phyloP scores from a whole-genome alignment of 2,329 filamentous ascomycete genomes.

The Byssothecium circinans region DNA sequence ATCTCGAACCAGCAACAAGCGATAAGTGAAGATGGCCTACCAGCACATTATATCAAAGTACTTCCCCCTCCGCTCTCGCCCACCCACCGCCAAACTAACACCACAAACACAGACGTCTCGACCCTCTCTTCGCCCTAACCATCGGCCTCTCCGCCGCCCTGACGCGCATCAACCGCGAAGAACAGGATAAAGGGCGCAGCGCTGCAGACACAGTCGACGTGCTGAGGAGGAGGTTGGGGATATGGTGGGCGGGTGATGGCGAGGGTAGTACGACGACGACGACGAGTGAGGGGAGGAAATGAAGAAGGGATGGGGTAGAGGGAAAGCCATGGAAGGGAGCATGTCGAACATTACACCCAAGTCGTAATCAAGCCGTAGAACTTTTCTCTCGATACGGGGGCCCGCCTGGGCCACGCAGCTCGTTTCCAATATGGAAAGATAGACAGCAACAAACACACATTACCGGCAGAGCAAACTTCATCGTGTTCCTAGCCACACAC shows the following conservation, averaged over 20 bases:
- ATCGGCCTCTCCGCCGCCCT: constrained; percentile 50
- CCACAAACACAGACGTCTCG: constrained; percentile 42
- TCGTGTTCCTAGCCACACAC: too few species aligned
- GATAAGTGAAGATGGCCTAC: constrained; percentile 30
- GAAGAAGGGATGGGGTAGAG: neutral
- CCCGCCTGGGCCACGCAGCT: too few species aligned
- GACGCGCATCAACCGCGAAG: constrained; percentile 48
- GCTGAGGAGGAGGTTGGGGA: constrained; percentile 42
- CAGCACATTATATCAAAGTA: constrained; percentile 51
- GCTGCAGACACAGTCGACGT: constrained; percentile 44
- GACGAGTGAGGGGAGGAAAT: neutral
- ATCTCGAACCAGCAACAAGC: neutral
- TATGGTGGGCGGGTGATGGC: constrained; percentile 30
- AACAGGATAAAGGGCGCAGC: constrained; percentile 50
- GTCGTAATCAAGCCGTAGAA: too few species aligned
- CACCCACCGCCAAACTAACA: constrained; percentile 1
- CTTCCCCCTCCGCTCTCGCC: constrained; percentile 6
- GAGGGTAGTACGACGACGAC: neutral
- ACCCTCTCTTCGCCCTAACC: constrained; percentile 53
- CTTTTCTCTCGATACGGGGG: too few species aligned
- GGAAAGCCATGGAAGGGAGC: too few species aligned
- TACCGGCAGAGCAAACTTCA: too few species aligned
- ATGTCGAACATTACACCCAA: too few species aligned
- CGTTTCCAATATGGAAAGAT: too few species aligned
- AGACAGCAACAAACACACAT: too few species aligned